Base-by-base conservation (phyloP, 2,329 filamentous ascomycete genomes). In the Scedosporium aurantiacum region DNA sequence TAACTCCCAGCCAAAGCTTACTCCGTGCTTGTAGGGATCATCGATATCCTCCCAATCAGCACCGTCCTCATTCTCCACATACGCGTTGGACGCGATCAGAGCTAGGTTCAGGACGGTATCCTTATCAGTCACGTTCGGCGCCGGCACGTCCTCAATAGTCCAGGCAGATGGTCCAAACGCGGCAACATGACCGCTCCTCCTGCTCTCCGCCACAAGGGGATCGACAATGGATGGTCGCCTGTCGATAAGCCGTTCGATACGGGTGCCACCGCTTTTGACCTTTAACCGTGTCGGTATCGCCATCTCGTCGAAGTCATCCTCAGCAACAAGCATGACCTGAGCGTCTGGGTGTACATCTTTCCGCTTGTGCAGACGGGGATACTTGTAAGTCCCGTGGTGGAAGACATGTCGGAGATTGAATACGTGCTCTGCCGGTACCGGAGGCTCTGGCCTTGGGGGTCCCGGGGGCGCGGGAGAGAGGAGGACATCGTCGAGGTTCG, bases 1-100 rank as follows among this genome's bases (percentile, higher is more conserved):
- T 41, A 78, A 78, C 71, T 95, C 84, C 94, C 94, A 97, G 54
- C 94, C 94, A 75, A 97, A 97, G 70, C 92, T 90, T 60, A 84
- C 85, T 5, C 89, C 92, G 64, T 90, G 85, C 71, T 97, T 96
- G 76, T 91, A 97, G 1, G 83, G 85, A 8, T 80, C 80, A 52
- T 88, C 85, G 2, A 95, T 86, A 65, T 92, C 89, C 65, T 90
- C 79, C 93, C 94, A 97, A 65, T 96, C 87, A 2, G 86, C 83
- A 57, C 86, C 81, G 10, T 80, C 80, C 3, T 89, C 86, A 59
- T 83, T 82, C 62, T 88, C 78, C 12, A 95, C 88, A 70, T 99
- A 99, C 40, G 94, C 91, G 70, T 97, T 86, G 57, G 91, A 85
- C 0, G 92, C 88, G 85, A 97, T 96, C 67, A 88, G 85, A 0